Evolutionary conservation across 257 asterid species (phyloP), one percentile per base, ranked within the genome.

Genomic region (Salvia miltiorrhiza): DNA sequence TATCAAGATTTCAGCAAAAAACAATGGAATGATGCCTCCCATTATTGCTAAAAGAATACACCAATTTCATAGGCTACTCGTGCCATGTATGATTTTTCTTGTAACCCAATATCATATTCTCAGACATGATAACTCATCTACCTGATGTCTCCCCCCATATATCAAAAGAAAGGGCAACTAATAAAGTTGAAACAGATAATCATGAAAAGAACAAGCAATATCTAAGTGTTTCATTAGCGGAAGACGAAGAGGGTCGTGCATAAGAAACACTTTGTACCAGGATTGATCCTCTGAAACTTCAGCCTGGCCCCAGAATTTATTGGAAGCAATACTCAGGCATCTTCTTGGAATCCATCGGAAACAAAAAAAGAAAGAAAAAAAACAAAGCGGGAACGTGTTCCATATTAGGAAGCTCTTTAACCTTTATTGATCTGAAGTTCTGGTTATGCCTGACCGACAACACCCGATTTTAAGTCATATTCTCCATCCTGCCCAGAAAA

Each of bases 351-450:
- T 74, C 73, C 63, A 24, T 57, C 5, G 21, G 57, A 77, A 69
- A 53, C 69, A 50, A 67, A 65, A 79, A 65, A 65, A 1, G 6
- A 40, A 65, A 79, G 58, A 65, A 4, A 21, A 62, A 5, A 0
- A 2, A 30, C 1, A 16, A 67, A n/a, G 67, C 62, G 54, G 50
- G 32, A 47, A 62, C 16, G 13, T 14, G 60, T 52, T 68, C 68
- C 60, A 30, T 23, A 76, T 71, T 77, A 80, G 37, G 87, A 58
- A 55, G 84, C 84, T 77, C 82, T 86, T 47, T 81, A 68, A 73
- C 89, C 85, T 79, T 86, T 79, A 63, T 41, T 23, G 49, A 79
- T 82, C 55, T 77, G 85, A 47, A 80, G 84, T 82, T 89, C 86
- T 4, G 79, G 81, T 14, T 86, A 77, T 7, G 85, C 76, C 66